Percentiles rank a stretch among this genome's conserved stretches.
Evolutionary conservation across 352 stramenopile genomes (phyloP).

Genomic region (Phytopythium litorale): DNA sequence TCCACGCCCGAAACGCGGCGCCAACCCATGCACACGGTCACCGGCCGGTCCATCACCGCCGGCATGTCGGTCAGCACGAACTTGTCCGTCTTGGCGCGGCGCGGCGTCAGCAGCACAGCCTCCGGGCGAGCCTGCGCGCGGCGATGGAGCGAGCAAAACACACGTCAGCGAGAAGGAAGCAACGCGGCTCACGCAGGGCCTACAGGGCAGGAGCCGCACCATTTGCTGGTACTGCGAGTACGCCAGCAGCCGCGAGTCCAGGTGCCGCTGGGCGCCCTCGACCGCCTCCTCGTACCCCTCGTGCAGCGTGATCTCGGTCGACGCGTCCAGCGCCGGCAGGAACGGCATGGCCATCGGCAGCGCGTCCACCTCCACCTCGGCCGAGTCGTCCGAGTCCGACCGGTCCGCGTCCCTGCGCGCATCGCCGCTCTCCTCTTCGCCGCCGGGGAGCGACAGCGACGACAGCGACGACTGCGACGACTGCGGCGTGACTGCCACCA

Average conservation of each 20-base stretch:
- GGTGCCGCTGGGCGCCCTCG: constrained; percentile 59
- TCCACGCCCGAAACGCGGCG: constrained; percentile 74
- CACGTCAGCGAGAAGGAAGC: neutral
- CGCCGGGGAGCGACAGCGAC: no score
- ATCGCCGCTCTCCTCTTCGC: no score
- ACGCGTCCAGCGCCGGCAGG: constrained; percentile 71
- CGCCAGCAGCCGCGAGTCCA: constrained; percentile 74
- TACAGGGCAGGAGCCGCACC: constrained; percentile 17
- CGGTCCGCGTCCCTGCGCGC: no score
- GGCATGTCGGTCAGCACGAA: constrained; percentile 61
- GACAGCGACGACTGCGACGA: constrained; percentile 25
- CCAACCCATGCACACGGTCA: constrained; percentile 87
- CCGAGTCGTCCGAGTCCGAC: constrained; percentile 27
- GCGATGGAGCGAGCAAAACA: neutral
- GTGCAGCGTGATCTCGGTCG: constrained; percentile 82
- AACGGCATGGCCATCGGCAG: constrained; percentile 56
- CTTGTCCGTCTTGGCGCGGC: constrained; percentile 37
- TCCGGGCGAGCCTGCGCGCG: constrained; percentile 41
- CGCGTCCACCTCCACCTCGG: constrained; percentile 44
- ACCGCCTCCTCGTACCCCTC: constrained; percentile 80
- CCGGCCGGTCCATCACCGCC: constrained; percentile 59
- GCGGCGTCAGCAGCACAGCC: constrained; percentile 60
- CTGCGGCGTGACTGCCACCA: constrained; percentile 17
- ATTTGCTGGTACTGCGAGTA: constrained; percentile 86
- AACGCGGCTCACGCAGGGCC: neutral